Evolutionary conservation across 768 basidiomycete species (phyloP), one percentile per base, ranked within the genome.

Genomic region (Collybiopsis confluens): DNA sequence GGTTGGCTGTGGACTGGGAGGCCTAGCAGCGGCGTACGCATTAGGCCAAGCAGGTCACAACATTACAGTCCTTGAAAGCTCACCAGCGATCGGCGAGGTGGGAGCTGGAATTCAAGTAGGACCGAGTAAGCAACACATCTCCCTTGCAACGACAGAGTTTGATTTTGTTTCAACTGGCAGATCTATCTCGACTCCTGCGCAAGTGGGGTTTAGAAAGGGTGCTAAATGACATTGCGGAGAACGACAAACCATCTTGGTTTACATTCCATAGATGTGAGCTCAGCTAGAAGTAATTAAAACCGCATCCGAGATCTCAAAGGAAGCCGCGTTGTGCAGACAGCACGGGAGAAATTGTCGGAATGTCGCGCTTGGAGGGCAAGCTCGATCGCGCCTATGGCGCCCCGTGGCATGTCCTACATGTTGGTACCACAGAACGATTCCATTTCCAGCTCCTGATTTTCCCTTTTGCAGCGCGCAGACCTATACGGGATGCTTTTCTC

Each of bases 91-190:
- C 13, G 54, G 45, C 7, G 74, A 75, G 52, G 65, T 74, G 3
- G 73, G 73, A 5, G 73, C 73, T 3, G 73, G 73, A 41, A 74
- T 74, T 30, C 72, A 74, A 58, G 62, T 75, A 11, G 24, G 64
- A 65, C 8, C 54, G 33, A 56, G 54, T 56, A 42, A 52, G 27
- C n/a, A 23, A 16, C 7, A 16, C 24, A 23, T 21, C 10, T n/a
- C n/a, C 7, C 43, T 15, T 21, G 9, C 26, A 2, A n/a, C n/a
- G n/a, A n/a, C n/a, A 21, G 15, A 33, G 20, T 20, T 26, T 26
- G 20, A 20, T 21, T 16, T 28, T 18, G 15, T 6, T 18, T 48
- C 2, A 13, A 15, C 43, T 37, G 27, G 28, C 23, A 54, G 54
- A 54, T 41, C 10, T 56, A 21, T 43, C 49, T 18, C 42, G 49